Evolutionary conservation across 352 stramenopile genomes (phyloP).

Genomic region (Phytophthora hybrid): DNA sequence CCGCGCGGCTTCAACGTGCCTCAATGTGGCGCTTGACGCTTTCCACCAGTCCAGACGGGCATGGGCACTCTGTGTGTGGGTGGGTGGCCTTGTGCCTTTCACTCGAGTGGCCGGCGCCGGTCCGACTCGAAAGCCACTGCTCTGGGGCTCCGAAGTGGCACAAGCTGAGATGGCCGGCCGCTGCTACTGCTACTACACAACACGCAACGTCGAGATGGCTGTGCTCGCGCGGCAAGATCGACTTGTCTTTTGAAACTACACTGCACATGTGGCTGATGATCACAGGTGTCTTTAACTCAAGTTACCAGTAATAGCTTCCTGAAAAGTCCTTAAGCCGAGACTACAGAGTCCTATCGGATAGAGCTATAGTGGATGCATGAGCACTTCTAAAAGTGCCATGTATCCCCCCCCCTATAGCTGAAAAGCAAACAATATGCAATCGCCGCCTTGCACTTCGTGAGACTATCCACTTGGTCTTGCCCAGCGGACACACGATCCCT

Average conservation of each 20-base stretch:
- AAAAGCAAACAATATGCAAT: slow-evolving; percentile 28
- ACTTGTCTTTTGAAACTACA: slow-evolving; percentile 9
- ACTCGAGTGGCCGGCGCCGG: neutral
- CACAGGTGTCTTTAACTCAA: too few species aligned
- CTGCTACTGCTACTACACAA: neutral
- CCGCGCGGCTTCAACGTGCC: slow-evolving; percentile 29
- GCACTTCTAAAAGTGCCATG: neutral
- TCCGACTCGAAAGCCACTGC: slow-evolving; percentile 8
- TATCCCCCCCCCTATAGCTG: too few species aligned
- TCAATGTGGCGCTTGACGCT: slow-evolving; percentile 28
- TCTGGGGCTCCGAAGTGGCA: neutral
- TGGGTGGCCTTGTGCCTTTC: slow-evolving; percentile 7
- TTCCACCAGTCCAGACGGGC: slow-evolving; percentile 36
- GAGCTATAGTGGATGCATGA: neutral
- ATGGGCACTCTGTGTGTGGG: neutral
- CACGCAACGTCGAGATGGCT: slow-evolving; percentile 13
- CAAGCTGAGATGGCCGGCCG: neutral
- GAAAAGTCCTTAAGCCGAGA: too few species aligned
- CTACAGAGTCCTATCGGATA: too few species aligned
- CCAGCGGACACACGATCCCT: neutral
- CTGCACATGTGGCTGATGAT: too few species aligned
- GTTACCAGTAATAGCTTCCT: neutral
- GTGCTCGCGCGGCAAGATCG: slow-evolving; percentile 18
- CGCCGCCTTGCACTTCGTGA: slow-evolving; percentile 3
- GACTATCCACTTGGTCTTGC: slow-evolving; percentile 22